phyloP scores from a whole-genome alignment of 2,329 filamentous ascomycete genomes.

The Pseudohalonectria lignicola region DNA sequence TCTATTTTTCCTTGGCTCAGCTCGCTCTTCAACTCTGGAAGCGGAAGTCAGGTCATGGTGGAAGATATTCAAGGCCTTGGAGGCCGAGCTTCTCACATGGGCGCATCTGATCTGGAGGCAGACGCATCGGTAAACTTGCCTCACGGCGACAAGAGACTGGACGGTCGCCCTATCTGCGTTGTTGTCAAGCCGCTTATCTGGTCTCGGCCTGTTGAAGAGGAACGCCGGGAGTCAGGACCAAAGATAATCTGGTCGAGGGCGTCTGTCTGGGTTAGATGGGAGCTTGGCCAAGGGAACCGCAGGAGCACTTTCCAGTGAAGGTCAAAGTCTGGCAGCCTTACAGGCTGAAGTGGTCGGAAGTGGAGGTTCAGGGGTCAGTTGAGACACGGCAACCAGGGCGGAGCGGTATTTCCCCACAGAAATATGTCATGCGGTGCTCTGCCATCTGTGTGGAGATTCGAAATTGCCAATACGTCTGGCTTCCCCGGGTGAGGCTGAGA shows the following conservation, averaged over 20 bases:
- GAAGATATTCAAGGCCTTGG: background rate
- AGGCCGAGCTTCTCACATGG: background rate
- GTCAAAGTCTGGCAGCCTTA: too few relatives aligned
- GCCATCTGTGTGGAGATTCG: too few relatives aligned
- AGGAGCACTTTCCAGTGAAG: too few relatives aligned
- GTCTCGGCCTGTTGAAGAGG: too few relatives aligned
- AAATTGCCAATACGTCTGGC: too few relatives aligned
- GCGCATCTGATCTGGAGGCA: background rate
- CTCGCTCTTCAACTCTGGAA: background rate
- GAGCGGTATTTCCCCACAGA: too few relatives aligned
- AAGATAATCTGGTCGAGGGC: background rate
- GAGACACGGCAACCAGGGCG: too few relatives aligned
- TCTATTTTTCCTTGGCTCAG: background rate
- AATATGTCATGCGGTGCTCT: too few relatives aligned
- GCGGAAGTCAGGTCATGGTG: background rate
- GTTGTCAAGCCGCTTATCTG: background rate
- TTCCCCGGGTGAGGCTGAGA: too few relatives aligned
- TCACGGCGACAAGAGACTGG: background rate
- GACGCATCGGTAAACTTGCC: background rate
- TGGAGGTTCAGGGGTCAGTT: too few relatives aligned
- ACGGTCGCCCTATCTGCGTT: constrained; percentile 1
- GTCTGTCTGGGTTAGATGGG: constrained; percentile 2
- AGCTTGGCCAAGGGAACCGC: too few relatives aligned
- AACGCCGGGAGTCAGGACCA: background rate
- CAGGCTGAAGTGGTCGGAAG: too few relatives aligned